Conservation (phyloP, 1,284 basidiomycete genomes). For the Laetiporus sulphureus region DNA sequence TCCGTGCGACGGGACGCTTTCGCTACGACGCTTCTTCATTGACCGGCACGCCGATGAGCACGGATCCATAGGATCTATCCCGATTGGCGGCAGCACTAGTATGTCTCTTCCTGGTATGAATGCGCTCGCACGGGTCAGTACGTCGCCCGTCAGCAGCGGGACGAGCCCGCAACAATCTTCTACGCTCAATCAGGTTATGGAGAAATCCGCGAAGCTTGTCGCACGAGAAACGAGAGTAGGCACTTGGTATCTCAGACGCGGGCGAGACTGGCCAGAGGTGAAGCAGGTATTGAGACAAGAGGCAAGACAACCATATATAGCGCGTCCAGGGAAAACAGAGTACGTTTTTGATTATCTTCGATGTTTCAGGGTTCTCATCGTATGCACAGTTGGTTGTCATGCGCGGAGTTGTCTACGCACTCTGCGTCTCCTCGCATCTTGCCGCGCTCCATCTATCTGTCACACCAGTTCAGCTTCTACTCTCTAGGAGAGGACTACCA, state of each 20-base stretch:
- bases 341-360: slow-evolving; percentile 17
- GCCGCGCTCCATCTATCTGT: slow-evolving; percentile 71
- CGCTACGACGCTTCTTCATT: slow-evolving; percentile 45
- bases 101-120: slow-evolving; percentile 41
- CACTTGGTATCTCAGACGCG: slow-evolving; percentile 59
- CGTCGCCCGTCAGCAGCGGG: slow-evolving; percentile 14
- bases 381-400: slow-evolving; percentile 54
- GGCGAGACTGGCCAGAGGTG: slow-evolving; percentile 49
- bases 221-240: slow-evolving; percentile 52
- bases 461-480: slow-evolving; percentile 77
- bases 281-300: slow-evolving; percentile 29
- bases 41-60: slow-evolving; percentile 31
- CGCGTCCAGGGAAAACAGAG: slow-evolving; percentile 17
- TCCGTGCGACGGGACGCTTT: slow-evolving; percentile 48
- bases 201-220: slow-evolving; percentile 36
- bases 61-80: slow-evolving; percentile 27
- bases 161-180: slow-evolving; percentile 20
- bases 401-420: slow-evolving; percentile 75
- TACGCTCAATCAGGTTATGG: slow-evolving; percentile 29
- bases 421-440: slow-evolving; percentile 51
- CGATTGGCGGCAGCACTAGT: slow-evolving; percentile 34
- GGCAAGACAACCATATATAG: slow-evolving; percentile 2
- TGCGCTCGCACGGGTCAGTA: slow-evolving; percentile 21
- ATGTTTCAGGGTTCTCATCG: slow-evolving; percentile 2
- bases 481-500: slow-evolving; percentile 75